phyloP scores from a whole-genome alignment of 192 early-diverging fungal species.

The Jimgerdemannia flammicorona region DNA sequence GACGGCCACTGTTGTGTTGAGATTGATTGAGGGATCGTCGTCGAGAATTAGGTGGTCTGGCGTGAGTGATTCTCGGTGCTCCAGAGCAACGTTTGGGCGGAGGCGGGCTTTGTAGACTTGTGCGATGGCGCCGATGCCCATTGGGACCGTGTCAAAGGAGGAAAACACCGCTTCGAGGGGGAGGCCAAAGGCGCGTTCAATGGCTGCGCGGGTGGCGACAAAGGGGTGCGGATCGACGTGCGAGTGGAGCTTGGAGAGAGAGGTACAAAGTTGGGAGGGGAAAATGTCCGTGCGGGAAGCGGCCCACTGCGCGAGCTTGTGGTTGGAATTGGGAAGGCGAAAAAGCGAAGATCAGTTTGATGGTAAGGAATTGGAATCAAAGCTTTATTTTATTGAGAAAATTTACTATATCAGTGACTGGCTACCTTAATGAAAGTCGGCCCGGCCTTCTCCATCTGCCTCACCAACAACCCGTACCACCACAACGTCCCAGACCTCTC shows the following conservation, averaged over 20 bases:
- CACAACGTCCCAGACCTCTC: constrained; percentile 64
- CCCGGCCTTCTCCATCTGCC: constrained; percentile 80
- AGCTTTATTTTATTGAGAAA: too few relatives aligned
- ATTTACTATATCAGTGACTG: neutral
- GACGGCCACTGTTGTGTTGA: constrained; percentile 65
- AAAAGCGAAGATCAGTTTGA: neutral
- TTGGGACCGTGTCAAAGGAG: constrained; percentile 65
- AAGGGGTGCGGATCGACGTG: constrained; percentile 76
- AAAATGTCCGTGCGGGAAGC: constrained; percentile 90
- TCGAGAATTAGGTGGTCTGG: constrained; percentile 13
- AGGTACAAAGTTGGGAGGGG: constrained; percentile 64
- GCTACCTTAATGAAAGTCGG: constrained; percentile 93
- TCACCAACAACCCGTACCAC: constrained; percentile 84
- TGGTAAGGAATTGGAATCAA: constrained; percentile 5
- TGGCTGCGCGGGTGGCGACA: constrained; percentile 51
- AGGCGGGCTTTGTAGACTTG: constrained; percentile 76
- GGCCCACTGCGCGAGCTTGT: constrained; percentile 83
- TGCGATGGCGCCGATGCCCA: constrained; percentile 94
- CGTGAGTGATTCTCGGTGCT: neutral
- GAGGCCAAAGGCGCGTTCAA: constrained; percentile 64
- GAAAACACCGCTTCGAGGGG: constrained; percentile 75
- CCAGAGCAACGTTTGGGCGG: constrained; percentile 25
- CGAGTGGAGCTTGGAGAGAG: constrained; percentile 79
- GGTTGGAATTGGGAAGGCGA: constrained; percentile 19
- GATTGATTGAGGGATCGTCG: constrained; percentile 13